Conservation (phyloP, 2,329 filamentous ascomycete genomes). For the Colletotrichum spinosum region DNA sequence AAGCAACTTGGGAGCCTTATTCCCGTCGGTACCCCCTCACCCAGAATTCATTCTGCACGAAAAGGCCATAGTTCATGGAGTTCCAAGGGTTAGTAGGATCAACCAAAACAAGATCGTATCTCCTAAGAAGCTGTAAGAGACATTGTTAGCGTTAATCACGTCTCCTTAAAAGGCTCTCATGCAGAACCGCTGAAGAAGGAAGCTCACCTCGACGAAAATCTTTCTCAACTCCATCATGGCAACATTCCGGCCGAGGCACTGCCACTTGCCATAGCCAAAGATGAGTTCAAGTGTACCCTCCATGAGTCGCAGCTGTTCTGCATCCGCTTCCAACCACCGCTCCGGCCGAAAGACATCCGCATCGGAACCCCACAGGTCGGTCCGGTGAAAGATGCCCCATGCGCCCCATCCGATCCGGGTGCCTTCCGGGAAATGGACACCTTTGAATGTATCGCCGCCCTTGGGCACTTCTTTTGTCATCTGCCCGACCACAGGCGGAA, state of each 20-base stretch:
- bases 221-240: constrained; percentile 52
- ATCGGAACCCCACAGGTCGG: constrained; percentile 32
- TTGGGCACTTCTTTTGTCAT: constrained; percentile 52
- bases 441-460: constrained; percentile 50
- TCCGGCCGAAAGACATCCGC: constrained; percentile 33
- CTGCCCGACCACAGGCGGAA: constrained; percentile 50
- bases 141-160: too few species aligned
- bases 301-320: constrained; percentile 47
- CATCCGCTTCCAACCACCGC: constrained; percentile 38
- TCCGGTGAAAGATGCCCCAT: constrained; percentile 47
- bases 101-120: constrained; percentile 45
- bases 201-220: constrained; percentile 46
- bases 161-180: not conserved
- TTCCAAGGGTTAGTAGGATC: constrained; percentile 47
- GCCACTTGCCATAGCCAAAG: constrained; percentile 53
- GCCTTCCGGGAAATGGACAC: constrained; percentile 47
- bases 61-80: constrained; percentile 21
- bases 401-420: constrained; percentile 48
- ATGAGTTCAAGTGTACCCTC: constrained; percentile 52
- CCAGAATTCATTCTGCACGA: constrained; percentile 18
- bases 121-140: constrained; percentile 42
- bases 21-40: constrained; percentile 2
- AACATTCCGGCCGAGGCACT: constrained; percentile 52
- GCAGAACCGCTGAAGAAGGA: not conserved
- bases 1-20: not conserved